These are phyloP conservation scores for Petunia secreta DNA, from an alignment of 257 asterid genomes.

Conservation along the genomic window DNA sequence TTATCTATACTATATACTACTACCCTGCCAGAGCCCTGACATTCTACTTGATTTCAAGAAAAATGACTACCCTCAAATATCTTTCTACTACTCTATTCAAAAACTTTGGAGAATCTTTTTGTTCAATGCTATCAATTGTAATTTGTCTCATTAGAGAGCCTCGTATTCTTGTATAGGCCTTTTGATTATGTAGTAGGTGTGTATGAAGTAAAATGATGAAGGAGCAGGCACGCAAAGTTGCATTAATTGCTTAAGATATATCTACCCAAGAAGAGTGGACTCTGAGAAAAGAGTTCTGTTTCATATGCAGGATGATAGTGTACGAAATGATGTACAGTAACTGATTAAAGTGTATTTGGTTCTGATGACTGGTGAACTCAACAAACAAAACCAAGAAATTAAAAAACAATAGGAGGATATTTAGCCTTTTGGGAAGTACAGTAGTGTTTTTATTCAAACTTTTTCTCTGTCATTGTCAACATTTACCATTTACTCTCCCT, in stretches of 20 bases:
- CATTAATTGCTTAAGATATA: not conserved
- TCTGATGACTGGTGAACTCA: not conserved
- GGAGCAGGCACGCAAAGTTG: constrained; percentile 18
- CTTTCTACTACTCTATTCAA: not conserved
- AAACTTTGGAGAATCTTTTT: not conserved
- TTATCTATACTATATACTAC: constrained; percentile 41
- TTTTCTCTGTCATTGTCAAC: not conserved
- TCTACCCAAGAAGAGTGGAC: not conserved
- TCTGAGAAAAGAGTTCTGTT: constrained; percentile 12
- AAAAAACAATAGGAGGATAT: not conserved
- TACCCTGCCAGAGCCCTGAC: constrained; percentile 45
- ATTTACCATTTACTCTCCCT: not conserved
- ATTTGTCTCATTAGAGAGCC: not conserved
- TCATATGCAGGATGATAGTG: not conserved
- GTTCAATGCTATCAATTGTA: constrained; percentile 28
- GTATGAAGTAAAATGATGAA: constrained; percentile 17
- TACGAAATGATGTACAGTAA: not conserved
- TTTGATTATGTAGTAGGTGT: not conserved
- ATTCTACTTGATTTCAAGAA: constrained; percentile 39
- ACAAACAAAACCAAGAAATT: not conserved
- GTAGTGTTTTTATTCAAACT: not conserved
- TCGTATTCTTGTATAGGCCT: not conserved
- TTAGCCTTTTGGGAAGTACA: not conserved
- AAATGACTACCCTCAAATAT: not conserved
- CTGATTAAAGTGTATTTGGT: constrained; percentile 4